Evolutionary conservation across 1,139 yeast species (phyloP), one percentile per base, ranked within the genome.

Genomic region (Suhomyces choctaworum): DNA sequence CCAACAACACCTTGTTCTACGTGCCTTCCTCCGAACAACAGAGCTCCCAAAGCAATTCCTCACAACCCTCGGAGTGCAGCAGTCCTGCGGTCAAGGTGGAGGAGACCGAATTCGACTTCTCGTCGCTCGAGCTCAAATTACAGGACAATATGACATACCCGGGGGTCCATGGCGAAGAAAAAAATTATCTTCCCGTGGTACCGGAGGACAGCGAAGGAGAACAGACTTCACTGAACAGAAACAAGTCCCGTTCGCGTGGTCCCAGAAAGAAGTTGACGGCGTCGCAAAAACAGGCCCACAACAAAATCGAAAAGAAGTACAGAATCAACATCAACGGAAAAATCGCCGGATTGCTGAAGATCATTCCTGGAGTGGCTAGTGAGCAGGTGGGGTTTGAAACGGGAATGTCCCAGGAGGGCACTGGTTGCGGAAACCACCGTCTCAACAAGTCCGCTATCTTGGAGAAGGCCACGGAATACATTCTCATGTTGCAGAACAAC

Each of bases 261-360:
- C 74, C 79, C 33, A 63, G 83, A 50, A 78, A 78, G 59, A 71
- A 80, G 55, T 58, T 78, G 39, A 78, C 83, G 3, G 66, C 70
- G 5, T 70, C 73, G 42, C 88, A 82, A 58, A 80, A 81, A 47
- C 79, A 78, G 50, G 87, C 87, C 0, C 89, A 82, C 52, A 80
- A 80, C 56, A 76, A 77, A 52, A 80, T 81, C 44, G 88, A 78
- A 52, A 80, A 82, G 54, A 76, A 80, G 45, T 82, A 82, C 57
- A 65, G 90, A 54, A 80, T 81, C 40, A 82, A 81, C 54, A 82
- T 82, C 50, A 82, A 82, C 55, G 78, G 84, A 13, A 82, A 81
- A 56, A 82, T 82, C 40, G 83, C 83, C 8, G 79, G 78, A 15
- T 58, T 81, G 36, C 85, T 79, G 50, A 73, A 75, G 46, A 64